These are phyloP conservation scores for Salix exigua DNA, from an alignment of 345 rosid species.

Conservation along the genomic window DNA sequence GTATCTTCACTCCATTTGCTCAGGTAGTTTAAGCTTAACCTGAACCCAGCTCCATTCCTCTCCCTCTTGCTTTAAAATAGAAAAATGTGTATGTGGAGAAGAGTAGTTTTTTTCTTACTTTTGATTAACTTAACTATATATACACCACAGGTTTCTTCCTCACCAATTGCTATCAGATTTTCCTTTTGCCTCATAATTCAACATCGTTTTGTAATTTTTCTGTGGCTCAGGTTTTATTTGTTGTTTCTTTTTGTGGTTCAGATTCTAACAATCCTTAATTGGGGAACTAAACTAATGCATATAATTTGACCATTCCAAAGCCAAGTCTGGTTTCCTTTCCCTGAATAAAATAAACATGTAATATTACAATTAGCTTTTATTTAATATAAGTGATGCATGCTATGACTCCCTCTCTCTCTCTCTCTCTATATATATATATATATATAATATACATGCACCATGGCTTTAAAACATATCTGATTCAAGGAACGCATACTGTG, in stretches of 20 bases:
- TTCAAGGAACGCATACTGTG: too few species aligned
- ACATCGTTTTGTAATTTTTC: background rate
- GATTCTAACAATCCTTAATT: background rate
- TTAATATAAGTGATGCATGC: too few species aligned
- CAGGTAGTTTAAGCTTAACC: conserved; percentile 2
- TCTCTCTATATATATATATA: too few species aligned
- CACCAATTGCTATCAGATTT: background rate
- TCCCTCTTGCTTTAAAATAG: too few species aligned
- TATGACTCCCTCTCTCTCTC: too few species aligned
- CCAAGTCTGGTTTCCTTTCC: background rate
- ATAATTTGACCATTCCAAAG: background rate
- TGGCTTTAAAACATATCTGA: too few species aligned
- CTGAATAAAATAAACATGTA: background rate
- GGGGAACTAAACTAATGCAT: background rate
- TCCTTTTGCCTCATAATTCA: background rate
- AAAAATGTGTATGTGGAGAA: too few species aligned
- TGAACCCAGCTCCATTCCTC: too few species aligned
- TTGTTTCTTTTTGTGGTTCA: background rate
- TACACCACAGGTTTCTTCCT: background rate
- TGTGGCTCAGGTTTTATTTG: background rate
- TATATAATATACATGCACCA: too few species aligned
- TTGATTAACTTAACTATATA: too few species aligned
- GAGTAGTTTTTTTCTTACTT: too few species aligned
- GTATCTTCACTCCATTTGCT: conserved; percentile 18
- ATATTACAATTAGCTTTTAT: background rate